Evolutionary conservation across 1,284 basidiomycete species (phyloP).

Genomic region (Cystobasidiaceae sp.): DNA sequence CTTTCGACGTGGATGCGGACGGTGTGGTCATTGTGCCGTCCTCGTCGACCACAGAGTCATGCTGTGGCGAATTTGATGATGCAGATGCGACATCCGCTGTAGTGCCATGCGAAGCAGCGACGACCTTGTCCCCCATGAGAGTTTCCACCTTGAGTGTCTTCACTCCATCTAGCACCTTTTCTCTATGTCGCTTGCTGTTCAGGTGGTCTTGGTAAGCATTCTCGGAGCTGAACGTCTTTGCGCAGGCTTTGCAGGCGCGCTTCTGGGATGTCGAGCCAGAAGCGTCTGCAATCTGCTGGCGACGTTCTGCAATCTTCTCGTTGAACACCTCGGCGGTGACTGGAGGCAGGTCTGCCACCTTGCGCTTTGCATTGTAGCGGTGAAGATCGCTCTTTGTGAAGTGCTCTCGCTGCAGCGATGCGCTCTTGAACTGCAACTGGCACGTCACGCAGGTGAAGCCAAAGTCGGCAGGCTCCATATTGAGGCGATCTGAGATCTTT

Average conservation of each 20-base stretch:
- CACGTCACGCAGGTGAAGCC: conserved; percentile 87
- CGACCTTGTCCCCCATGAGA: conserved; percentile 1
- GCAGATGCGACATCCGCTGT: conserved; percentile 5
- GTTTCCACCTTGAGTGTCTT: conserved; percentile 34
- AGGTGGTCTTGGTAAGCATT: conserved; percentile 86
- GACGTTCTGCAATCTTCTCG: conserved; percentile 78
- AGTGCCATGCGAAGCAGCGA: conserved; percentile 15
- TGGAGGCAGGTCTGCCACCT: conserved; percentile 84
- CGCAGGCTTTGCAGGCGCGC: conserved; percentile 68
- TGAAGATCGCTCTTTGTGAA: conserved; percentile 73
- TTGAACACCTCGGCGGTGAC: conserved; percentile 75
- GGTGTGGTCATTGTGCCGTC: conserved; percentile 13
- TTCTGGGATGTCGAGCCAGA: conserved; percentile 9
- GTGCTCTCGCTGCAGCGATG: conserved; percentile 82
- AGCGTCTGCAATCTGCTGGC: conserved; percentile 59
- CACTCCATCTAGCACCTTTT: conserved; percentile 59
- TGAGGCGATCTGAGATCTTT: not conserved
- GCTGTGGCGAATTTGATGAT: not conserved
- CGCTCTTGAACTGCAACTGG: conserved; percentile 75
- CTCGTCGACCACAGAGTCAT: conserved; percentile 5
- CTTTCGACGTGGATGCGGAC: not conserved
- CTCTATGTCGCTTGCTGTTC: conserved; percentile 83
- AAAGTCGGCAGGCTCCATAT: conserved; percentile 1
- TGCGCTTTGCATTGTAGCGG: conserved; percentile 96
- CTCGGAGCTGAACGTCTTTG: conserved; percentile 83